Evolutionary conservation across 306 rosid species (phyloP), one percentile per base, ranked within the genome.

Genomic region (Pyrus communis): DNA sequence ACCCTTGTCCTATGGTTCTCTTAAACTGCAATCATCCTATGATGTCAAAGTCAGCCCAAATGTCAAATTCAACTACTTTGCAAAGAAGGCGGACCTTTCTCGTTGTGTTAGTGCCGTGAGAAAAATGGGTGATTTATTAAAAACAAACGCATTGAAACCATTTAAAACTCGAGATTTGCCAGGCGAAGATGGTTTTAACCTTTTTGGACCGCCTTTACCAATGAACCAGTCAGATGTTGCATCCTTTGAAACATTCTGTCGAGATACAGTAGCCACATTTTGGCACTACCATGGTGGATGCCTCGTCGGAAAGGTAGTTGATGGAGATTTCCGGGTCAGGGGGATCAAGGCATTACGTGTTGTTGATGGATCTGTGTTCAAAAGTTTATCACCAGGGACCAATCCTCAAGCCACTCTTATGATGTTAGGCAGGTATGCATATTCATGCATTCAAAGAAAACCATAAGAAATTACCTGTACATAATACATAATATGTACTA

Each of bases 41-140:
- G 67, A 78, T 9, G 82, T 71, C 28, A 45, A n/a, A 51, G 77
- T 49, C 12, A 1, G 21, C 17, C 82, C 72, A 3, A 78, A 4
- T 21, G 65, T 78, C 30, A n/a, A 58, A 4, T 78, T 78, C 68
- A 71, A 71, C 27, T 71, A 78, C 54, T 49, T 49, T 49, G 19
- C 54, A 49, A 0, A 49, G 19, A 18, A 14, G 54, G 54, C 19
- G 15, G 60, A 55, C 60, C 4, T 55, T 55, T 55, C 60, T 55
- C 60, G 60, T 55, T 55, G 60, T 55, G 60, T 55, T 55, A 9
- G 60, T 55, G 60, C 11, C 2, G 11, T 55, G 25, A 55, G 11
- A 12, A 55, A 55, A 21, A 55, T 55, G 3, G 25, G 25, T 55
- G 60, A 55, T 55, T 55, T 55, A 55, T 21, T 55, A 21, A 8